These are phyloP conservation scores for Fusarium dlaminii DNA, from an alignment of 2,329 filamentous ascomycete genomes.

Conservation along the genomic window DNA sequence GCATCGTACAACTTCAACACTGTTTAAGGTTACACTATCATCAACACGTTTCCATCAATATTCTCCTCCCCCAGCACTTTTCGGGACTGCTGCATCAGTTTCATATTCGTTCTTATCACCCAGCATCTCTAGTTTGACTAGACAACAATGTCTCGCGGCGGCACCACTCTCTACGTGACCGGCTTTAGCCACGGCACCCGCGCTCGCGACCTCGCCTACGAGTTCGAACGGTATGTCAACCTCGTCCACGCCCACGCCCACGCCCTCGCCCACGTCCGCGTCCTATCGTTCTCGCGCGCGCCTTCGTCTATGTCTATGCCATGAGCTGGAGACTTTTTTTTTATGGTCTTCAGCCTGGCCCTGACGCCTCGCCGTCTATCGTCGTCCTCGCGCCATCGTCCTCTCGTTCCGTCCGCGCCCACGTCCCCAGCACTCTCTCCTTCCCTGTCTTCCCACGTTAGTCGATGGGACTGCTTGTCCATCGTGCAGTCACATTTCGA, in stretches of 20 bases:
- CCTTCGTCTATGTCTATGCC: constrained; percentile 39
- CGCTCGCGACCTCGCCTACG: constrained; percentile 98
- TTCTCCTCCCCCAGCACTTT: constrained; percentile 20
- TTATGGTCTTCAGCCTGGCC: constrained; percentile 39
- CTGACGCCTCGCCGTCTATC: constrained; percentile 42
- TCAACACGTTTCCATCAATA: constrained; percentile 34
- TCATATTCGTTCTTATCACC: constrained; percentile 10
- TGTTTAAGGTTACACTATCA: constrained; percentile 29
- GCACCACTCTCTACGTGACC: constrained; percentile 96
- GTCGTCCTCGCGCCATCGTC: constrained; percentile 44
- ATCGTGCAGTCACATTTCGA: constrained; percentile 41
- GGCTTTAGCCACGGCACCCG: constrained; percentile 99
- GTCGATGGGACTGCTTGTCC: constrained; percentile 44
- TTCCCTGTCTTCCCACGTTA: constrained; percentile 34
- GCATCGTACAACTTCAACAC: constrained; percentile 30
- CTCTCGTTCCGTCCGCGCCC: constrained; percentile 42
- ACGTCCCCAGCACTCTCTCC: constrained; percentile 39
- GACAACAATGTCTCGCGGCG: constrained; percentile 83
- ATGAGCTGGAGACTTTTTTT: constrained; percentile 31
- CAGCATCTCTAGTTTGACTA: constrained; percentile 6
- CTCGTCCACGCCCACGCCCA: constrained; percentile 53
- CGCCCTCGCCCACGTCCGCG: constrained; percentile 52
- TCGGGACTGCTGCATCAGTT: constrained; percentile 42
- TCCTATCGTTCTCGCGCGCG: constrained; percentile 46
- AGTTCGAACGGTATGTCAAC: constrained; percentile 99